Percentiles rank a stretch among this genome's conserved stretches.
Conservation (phyloP, 805 yeast species). For the Monosporozyma unispora region DNA sequence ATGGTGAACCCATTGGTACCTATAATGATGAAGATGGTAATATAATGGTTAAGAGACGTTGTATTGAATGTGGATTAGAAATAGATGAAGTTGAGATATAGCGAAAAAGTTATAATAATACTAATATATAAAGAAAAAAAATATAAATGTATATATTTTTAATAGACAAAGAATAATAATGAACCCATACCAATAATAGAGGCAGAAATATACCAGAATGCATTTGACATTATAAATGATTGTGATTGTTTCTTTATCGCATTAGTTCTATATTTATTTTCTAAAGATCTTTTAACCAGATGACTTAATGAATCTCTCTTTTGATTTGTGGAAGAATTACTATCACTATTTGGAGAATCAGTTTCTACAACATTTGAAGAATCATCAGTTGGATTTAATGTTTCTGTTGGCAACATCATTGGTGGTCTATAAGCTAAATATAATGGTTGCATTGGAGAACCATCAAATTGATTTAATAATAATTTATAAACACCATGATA, state of each 20-base stretch:
- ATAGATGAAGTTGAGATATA: constrained; percentile 59
- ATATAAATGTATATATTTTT: neutral
- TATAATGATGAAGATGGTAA: constrained; percentile 35
- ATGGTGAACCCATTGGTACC: constrained; percentile 46
- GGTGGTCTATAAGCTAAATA: constrained; percentile 92
- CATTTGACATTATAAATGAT: constrained; percentile 12
- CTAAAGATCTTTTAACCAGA: constrained; percentile 62
- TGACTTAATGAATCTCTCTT: constrained; percentile 31
- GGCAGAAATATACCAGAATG: constrained; percentile 20
- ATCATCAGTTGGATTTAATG: constrained; percentile 70
- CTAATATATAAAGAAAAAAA: too few relatives aligned
- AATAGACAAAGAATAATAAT: constrained; percentile 18
- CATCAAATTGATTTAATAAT: constrained; percentile 68
- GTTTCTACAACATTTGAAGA: constrained; percentile 16
- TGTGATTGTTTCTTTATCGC: constrained; percentile 35
- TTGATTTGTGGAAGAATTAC: neutral
- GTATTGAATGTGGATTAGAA: constrained; percentile 76
- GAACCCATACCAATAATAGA: constrained; percentile 25
- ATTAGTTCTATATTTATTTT: constrained; percentile 69
- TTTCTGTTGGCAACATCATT: constrained; percentile 87
- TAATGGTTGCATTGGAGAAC: constrained; percentile 74
- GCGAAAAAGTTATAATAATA: neutral
- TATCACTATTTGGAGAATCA: constrained; percentile 15
- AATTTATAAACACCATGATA: constrained; percentile 81
- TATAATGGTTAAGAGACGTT: constrained; percentile 46